Base-by-base conservation (phyloP, 2,329 filamentous ascomycete genomes). In the Davidsoniella virescens region DNA sequence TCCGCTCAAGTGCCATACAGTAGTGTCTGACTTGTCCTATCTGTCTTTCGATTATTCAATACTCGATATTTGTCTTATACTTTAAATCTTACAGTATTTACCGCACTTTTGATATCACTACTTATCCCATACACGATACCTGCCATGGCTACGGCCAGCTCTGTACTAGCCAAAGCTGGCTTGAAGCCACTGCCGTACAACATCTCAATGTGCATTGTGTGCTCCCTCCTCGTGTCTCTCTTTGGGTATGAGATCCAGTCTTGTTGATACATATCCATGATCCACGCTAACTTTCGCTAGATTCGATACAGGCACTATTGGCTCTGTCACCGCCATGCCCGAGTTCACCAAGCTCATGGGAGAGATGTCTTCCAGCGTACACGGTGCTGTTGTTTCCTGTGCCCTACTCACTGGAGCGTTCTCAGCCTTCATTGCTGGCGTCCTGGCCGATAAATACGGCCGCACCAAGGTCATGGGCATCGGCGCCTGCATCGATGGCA, bases 391-490 rank as follows among this genome's bases (percentile, higher is more conserved):
- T 5, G 75, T 81, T 14, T 80, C 77, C 0, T 71, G 71, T 0
- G 73, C 80, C 44, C 65, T 80, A 18, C 67, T 80, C 20, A 71
- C 76, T 0, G 78, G 74, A 5, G 76, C 73, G 0, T 60, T 80
- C 10, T 72, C 76, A 0, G 76, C 77, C 0, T 66, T 79, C 20
- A 66, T 80, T 36, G 74, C 76, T 0, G 70, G 78, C 1, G 65
- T 70, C 42, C 64, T 81, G 2, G 72, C 67, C 6, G 71, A 71
- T 56, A 67, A 61, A 51, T 71, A 75, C 16, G 77, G 77, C 0
- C 67, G 76, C 8, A 65, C 70, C 0, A 65, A 64, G n/a, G 66
- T 68, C 0, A 73, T 80, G 20, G 65, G 65, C 1, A 63, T 72
- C 14, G 76, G 76, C 0, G 67, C 71, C 0, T 55, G 70, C 1